Evolutionary conservation across 2,329 filamentous ascomycete species (phyloP), one percentile per base, ranked within the genome.

Genomic region (Dothistroma pini): DNA sequence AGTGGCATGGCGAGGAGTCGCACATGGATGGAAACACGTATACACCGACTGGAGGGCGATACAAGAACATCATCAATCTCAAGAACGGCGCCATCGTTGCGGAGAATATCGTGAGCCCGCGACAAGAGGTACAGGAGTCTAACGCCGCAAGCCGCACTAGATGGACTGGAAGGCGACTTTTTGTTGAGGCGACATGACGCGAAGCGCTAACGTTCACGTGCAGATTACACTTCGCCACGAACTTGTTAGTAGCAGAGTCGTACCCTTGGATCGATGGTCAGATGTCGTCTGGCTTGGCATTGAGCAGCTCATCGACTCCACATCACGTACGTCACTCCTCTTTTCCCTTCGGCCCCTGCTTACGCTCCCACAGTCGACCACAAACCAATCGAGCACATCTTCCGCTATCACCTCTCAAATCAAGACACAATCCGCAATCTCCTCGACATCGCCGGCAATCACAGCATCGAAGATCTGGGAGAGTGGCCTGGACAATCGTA

Each of bases 401-500:
- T 22, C 21, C 29, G 16, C 21, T 19, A 16, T n/a, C 8, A 51
- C 11, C 35, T 48, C n/a, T 25, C 41, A 19, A 47, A 50, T 19
- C 49, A n/a, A 2, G 29, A 25, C 4, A 52, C n/a, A 11, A 25
- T 1, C 5, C 9, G 14, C 12, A 4, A 22, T 31, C 34, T 31
- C 34, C 31, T 58, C 22, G n/a, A 19, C 22, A 29, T 31, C 34
- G 44, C 44, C 2, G 41, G 41, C 41, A 44, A 44, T 6, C 4
- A 10, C 14, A 19, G 14, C n/a, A 19, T 44, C 14, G n/a, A 44
- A n/a, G 41, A 44, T 19, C 41, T 44, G 14, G 41, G 41, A 1
- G 41, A 59, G 58, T 59, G 58, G 58, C 58, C 58, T 2, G 58
- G 58, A 29, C 22, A 51, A 9, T 51, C 25, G 12, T 59, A 35